Evolutionary conservation across 305 asterid genomes (phyloP).

Genomic region (Fraxinus xanthoxyloides): DNA sequence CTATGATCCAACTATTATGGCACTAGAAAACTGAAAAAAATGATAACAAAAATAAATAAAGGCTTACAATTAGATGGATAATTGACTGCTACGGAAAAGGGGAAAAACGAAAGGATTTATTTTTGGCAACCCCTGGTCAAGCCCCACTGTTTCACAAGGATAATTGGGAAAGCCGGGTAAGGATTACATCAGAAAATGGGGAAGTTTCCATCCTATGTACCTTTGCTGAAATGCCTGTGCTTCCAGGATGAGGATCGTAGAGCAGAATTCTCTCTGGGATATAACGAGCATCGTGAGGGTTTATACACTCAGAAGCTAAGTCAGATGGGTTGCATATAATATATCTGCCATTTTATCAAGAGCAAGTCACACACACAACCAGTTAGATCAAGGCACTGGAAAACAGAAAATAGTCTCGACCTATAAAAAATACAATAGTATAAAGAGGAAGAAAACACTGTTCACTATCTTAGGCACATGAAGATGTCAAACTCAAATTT

Average conservation of each 20-base stretch:
- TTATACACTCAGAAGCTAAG: slow-evolving; percentile 84
- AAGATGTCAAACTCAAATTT: slow-evolving; percentile 20
- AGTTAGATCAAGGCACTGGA: background rate
- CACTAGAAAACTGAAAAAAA: background rate
- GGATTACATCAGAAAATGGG: background rate
- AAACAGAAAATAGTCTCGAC: background rate
- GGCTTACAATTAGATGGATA: background rate
- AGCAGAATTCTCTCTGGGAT: slow-evolving; percentile 86
- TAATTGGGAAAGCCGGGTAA: background rate
- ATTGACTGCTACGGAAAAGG: background rate
- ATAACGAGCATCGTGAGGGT: slow-evolving; percentile 72
- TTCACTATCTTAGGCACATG: background rate
- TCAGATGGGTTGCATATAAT: slow-evolving; percentile 83
- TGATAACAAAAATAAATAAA: background rate
- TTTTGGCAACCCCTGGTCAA: background rate
- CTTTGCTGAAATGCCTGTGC: slow-evolving; percentile 88
- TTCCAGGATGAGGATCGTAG: slow-evolving; percentile 95
- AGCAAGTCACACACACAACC: slow-evolving; percentile 16
- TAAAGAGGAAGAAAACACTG: background rate
- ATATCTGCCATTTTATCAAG: slow-evolving; percentile 49
- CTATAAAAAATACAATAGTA: background rate
- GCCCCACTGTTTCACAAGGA: background rate
- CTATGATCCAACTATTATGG: background rate
- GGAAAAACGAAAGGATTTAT: background rate
- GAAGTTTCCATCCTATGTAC: slow-evolving; percentile 32